These are phyloP conservation scores for Phoma sp. DNA, from an alignment of 2,329 filamentous ascomycete genomes.

Conservation along the genomic window DNA sequence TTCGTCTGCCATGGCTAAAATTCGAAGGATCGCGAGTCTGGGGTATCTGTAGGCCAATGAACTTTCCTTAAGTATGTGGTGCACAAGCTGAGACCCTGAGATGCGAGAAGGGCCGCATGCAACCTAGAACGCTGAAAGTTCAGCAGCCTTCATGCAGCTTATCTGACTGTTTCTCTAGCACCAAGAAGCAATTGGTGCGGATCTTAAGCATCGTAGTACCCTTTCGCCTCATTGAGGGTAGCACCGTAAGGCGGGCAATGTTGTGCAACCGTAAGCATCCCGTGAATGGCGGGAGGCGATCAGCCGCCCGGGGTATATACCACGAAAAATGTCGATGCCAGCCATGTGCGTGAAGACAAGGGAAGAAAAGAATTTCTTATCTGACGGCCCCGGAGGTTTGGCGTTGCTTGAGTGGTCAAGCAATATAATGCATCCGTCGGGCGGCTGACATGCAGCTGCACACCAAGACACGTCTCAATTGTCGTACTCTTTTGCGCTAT, in stretches of 20 bases:
- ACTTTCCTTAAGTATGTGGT: slow-evolving; percentile 6
- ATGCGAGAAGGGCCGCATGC: background rate
- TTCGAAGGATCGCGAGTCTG: background rate
- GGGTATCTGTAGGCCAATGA: background rate
- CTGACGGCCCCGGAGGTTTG: slow-evolving; percentile 11
- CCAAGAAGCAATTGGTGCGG: background rate
- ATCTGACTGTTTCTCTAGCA: slow-evolving; percentile 1
- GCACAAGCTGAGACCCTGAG: slow-evolving; percentile 3
- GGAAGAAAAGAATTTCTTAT: slow-evolving; percentile 8
- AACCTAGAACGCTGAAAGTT: slow-evolving; percentile 3
- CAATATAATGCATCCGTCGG: slow-evolving; percentile 22
- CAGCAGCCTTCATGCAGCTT: slow-evolving; percentile 11
- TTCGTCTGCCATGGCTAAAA: slow-evolving; percentile 18
- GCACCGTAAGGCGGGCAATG: slow-evolving; percentile 8
- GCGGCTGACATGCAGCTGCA: slow-evolving; percentile 28
- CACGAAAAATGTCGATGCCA: slow-evolving; percentile 3
- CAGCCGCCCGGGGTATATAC: slow-evolving; percentile 9
- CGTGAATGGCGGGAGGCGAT: slow-evolving; percentile 16
- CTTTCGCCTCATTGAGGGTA: slow-evolving; percentile 12
- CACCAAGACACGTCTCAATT: slow-evolving; percentile 6
- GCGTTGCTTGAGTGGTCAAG: slow-evolving; percentile 28
- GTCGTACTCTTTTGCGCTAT: background rate
- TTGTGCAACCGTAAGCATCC: slow-evolving; percentile 21
- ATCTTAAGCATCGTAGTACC: slow-evolving; percentile 1
- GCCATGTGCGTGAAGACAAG: slow-evolving; percentile 11